Conservation (phyloP, 148 eudicot genomes). For the Persicaria maculosa region DNA sequence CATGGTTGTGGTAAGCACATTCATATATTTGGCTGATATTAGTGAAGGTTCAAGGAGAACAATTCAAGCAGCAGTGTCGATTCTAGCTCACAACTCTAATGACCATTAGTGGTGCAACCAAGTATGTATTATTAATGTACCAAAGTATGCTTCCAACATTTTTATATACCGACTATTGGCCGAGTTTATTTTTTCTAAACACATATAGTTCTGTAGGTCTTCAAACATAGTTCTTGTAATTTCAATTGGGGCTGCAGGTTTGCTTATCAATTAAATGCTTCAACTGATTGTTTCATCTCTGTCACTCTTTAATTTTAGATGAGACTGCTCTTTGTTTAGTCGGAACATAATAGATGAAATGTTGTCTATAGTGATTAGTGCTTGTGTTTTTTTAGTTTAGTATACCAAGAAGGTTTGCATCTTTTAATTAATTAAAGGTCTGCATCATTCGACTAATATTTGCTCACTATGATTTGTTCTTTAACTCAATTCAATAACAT, state of each 20-base stretch:
- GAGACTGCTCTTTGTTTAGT: too few species aligned
- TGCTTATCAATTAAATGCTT: too few species aligned
- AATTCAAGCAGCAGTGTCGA: conserved; percentile 66
- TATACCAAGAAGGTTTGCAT: too few species aligned
- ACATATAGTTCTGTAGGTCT: conserved; percentile 41
- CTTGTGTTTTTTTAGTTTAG: too few species aligned
- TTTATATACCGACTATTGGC: not conserved
- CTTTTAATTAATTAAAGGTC: too few species aligned
- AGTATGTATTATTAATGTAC: conserved; percentile 27
- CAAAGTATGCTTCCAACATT: not conserved
- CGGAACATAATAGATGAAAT: too few species aligned
- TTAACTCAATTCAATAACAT: too few species aligned
- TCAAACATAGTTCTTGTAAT: conserved; percentile 52
- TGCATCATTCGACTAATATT: too few species aligned
- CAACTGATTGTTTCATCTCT: too few species aligned
- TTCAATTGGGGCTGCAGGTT: conserved; percentile 52
- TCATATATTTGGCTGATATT: conserved; percentile 65
- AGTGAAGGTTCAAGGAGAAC: conserved; percentile 70
- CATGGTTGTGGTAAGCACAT: conserved; percentile 91
- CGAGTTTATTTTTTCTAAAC: not conserved
- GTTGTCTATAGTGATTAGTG: too few species aligned
- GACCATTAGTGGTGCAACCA: conserved; percentile 74
- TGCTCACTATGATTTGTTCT: too few species aligned
- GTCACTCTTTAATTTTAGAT: too few species aligned
- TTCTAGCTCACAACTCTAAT: conserved; percentile 78